Percentiles rank a stretch among this genome's conserved stretches.
Conservation (phyloP, 257 asterid genomes). For the Rubia yunnanensis region DNA sequence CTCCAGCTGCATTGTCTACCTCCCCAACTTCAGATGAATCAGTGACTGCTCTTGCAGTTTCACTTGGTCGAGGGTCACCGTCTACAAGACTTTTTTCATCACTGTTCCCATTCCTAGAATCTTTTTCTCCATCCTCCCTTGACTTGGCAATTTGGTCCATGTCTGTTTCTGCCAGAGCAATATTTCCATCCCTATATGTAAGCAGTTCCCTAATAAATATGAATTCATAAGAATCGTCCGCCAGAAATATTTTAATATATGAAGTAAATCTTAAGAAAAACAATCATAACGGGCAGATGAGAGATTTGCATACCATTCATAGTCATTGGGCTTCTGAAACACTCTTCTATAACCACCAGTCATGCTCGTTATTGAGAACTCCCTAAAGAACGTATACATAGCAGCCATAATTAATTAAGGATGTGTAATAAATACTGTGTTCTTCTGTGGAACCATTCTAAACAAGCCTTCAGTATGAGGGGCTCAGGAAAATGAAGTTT, state of each 20-base stretch:
- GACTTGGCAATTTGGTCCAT: conserved; percentile 58
- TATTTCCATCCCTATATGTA: conserved; percentile 53
- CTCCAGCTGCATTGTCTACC: conserved; percentile 15
- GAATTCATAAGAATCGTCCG: conserved; percentile 6
- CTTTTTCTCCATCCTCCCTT: conserved; percentile 15
- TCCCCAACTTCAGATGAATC: conserved; percentile 14
- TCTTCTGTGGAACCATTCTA: not conserved
- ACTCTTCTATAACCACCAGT: conserved; percentile 89
- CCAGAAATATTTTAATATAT: conserved; percentile 8
- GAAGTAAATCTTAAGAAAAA: not conserved
- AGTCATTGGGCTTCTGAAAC: conserved; percentile 86
- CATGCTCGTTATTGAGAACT: conserved; percentile 73
- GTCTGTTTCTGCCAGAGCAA: conserved; percentile 78
- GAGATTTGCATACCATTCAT: conserved; percentile 53
- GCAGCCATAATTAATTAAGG: not conserved
- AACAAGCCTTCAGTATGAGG: not conserved
- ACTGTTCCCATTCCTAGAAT: conserved; percentile 20
- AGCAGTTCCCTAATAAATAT: conserved; percentile 56
- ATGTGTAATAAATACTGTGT: not conserved
- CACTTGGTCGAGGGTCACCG: conserved; percentile 19
- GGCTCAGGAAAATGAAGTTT: not conserved
- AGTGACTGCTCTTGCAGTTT: conserved; percentile 14
- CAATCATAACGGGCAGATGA: conserved; percentile 1
- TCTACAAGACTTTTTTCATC: conserved; percentile 15
- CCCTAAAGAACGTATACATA: conserved; percentile 34